phyloP scores from a whole-genome alignment of 2,329 filamentous ascomycete genomes.

The Acrocalymma vagum region DNA sequence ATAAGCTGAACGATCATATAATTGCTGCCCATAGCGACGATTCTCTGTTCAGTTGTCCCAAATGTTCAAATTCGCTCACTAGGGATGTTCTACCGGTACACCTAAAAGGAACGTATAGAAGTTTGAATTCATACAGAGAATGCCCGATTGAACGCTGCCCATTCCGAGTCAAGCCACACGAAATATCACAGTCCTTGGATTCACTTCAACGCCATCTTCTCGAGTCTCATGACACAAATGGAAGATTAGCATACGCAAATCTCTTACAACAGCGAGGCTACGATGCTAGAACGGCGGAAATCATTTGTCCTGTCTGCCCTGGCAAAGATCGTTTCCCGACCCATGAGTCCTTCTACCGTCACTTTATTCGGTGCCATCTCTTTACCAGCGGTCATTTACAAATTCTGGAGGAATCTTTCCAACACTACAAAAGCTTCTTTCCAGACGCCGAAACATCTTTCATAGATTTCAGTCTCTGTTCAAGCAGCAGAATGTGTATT shows the following conservation, averaged over 20 bases:
- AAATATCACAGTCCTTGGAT: background rate
- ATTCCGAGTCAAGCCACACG: background rate
- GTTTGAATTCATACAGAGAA: background rate
- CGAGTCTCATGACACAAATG: background rate
- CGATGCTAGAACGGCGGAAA: conserved; percentile 1
- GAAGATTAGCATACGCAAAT: background rate
- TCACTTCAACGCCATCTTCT: background rate
- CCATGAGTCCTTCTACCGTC: background rate
- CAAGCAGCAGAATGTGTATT: too few species aligned
- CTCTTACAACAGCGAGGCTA: background rate
- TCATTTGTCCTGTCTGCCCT: conserved; percentile 1
- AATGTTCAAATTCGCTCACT: background rate
- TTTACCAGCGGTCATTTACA: too few species aligned
- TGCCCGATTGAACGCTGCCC: conserved; percentile 1
- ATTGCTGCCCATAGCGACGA: conserved; percentile 19
- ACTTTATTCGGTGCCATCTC: background rate
- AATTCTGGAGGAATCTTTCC: too few species aligned
- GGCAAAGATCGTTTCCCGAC: background rate
- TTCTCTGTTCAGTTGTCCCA: conserved; percentile 8
- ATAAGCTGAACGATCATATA: conserved; percentile 24
- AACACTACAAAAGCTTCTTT: too few species aligned
- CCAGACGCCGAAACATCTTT: too few species aligned
- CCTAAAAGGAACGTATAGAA: too few species aligned
- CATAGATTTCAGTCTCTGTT: too few species aligned
- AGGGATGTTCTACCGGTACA: conserved; percentile 12